Evolutionary conservation across 257 asterid genomes (phyloP), one percentile per base, ranked within the genome.

Genomic region (Cynanchum wilfordii): DNA sequence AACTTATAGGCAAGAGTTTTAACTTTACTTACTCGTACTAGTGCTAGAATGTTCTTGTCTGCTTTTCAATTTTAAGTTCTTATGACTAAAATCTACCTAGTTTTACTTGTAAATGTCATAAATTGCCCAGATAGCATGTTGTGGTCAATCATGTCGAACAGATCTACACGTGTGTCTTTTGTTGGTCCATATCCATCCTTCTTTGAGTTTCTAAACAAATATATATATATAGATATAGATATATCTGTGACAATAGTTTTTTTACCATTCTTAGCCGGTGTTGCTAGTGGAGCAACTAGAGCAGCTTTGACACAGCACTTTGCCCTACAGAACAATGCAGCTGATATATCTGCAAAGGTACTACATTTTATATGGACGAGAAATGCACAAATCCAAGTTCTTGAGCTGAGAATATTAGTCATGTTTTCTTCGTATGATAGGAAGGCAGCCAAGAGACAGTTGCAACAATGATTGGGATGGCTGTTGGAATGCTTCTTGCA

Each of bases 231-330:
- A n/a, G n/a, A n/a, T n/a, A n/a, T n/a, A n/a, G n/a, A n/a, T n/a
- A 58, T 20, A 42, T 45, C 59, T 63, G 50, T 73, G 24, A 68
- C 38, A 17, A 22, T 7, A 10, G 17, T 71, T 40, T 51, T 54
- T 62, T 62, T 19, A 51, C 40, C n/a, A 19, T 64, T 65, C 78
- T 55, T 69, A 95, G 99, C 98, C 85, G 99, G 99, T 40, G 99
- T 95, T 79, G 98, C 99, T 75, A 95, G 99, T 85, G 99, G 97
- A 73, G 95, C 99, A 75, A 95, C 99, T 70, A 87, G 98, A 87
- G 99, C 99, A 7, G 99, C 98, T 81, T 82, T 95, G 83, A 92
- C 99, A 0, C 99, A 92, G 77, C 99, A 95, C 73, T 95, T 95
- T 83, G 97, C 99, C 62, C 99, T 95, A 71, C 95, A 95, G 89